Evolutionary conservation across 1,284 basidiomycete species (phyloP).

Genomic region (Rugosomyces carneus): DNA sequence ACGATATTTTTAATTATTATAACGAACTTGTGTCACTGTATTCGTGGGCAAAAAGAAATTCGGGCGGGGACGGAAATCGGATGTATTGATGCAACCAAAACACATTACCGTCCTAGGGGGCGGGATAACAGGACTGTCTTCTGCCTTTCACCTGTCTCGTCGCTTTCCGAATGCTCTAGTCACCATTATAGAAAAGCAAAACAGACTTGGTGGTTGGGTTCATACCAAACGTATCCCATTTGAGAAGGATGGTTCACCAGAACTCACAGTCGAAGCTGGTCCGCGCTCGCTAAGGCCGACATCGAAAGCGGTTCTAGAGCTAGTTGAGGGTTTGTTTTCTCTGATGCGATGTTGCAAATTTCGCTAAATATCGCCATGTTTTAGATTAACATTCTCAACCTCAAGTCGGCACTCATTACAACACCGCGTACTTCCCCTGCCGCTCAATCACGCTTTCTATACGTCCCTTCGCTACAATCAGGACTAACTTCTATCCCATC

Average conservation of each 20-base stretch:
- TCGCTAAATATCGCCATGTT: neutral
- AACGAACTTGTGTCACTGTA: no score
- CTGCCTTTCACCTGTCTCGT: constrained; percentile 72
- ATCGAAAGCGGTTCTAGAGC: constrained; percentile 65
- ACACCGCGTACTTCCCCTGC: constrained; percentile 64
- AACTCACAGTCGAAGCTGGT: constrained; percentile 64
- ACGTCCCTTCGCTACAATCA: constrained; percentile 42
- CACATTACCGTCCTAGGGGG: constrained; percentile 73
- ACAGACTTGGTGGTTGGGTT: constrained; percentile 81
- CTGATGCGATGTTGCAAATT: neutral
- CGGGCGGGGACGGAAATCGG: no score
- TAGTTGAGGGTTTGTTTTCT: constrained; percentile 50
- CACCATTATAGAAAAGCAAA: constrained; percentile 62
- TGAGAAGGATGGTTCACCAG: constrained; percentile 23
- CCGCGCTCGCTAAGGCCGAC: constrained; percentile 79
- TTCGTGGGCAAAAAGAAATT: no score
- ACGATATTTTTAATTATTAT: no score
- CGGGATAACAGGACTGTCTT: constrained; percentile 77
- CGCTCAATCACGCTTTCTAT: constrained; percentile 70
- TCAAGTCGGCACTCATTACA: constrained; percentile 54
- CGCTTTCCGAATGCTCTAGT: constrained; percentile 56
- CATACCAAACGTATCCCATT: constrained; percentile 52
- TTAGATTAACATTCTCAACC: constrained; percentile 70
- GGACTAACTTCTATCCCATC: constrained; percentile 39
- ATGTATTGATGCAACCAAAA: neutral